phyloP scores from a whole-genome alignment of 805 yeast species.

The Myxozyma geophila region DNA sequence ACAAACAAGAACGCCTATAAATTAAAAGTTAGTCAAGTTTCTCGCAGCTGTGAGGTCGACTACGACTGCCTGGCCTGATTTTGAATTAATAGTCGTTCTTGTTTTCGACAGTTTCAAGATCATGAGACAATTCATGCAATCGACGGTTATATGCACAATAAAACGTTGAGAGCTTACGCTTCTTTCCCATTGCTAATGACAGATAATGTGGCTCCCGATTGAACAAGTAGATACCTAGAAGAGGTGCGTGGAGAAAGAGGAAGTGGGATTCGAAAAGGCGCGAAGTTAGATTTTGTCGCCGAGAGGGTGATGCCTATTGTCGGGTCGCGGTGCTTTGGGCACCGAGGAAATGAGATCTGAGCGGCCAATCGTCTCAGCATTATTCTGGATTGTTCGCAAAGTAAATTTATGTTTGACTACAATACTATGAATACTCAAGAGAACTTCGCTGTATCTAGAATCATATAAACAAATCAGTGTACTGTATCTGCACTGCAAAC shows the following conservation, averaged over 20 bases:
- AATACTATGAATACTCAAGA: too few species aligned
- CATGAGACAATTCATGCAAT: not conserved
- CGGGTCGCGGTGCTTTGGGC: not conserved
- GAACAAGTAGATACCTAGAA: not conserved
- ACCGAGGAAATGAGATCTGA: not conserved
- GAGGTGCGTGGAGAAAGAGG: not conserved
- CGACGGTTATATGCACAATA: not conserved
- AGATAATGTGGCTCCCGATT: not conserved
- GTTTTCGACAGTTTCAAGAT: not conserved
- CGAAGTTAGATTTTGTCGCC: not conserved
- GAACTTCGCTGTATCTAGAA: too few species aligned
- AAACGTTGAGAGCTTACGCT: conserved; percentile 20
- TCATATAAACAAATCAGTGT: not conserved
- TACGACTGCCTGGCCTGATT: not conserved
- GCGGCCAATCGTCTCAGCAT: not conserved
- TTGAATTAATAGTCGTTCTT: too few species aligned
- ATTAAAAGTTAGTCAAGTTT: not conserved
- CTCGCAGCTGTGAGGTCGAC: not conserved
- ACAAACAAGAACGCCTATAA: conserved; percentile 45
- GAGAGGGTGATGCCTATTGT: not conserved
- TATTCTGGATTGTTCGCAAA: too few species aligned
- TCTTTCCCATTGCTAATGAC: conserved; percentile 35
- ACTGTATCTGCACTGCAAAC: not conserved
- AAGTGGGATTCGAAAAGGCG: not conserved
- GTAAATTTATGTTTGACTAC: too few species aligned